Evolutionary conservation across 2,329 filamentous ascomycete species (phyloP), one percentile per base, ranked within the genome.

Genomic region (Coniochaeta pulveracea): DNA sequence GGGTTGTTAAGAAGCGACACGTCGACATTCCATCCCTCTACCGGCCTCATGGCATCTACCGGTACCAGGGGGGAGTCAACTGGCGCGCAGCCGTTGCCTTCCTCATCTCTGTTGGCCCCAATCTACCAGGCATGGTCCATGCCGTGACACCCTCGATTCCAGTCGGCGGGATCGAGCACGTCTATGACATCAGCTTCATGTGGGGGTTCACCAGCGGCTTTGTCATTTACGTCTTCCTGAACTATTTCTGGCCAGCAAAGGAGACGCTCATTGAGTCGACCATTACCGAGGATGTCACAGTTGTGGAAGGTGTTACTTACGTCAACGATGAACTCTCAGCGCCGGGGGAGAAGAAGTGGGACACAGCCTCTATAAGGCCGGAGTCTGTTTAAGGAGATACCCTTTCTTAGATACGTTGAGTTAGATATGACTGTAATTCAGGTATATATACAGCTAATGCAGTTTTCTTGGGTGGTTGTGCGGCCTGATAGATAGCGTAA

Each of bases 1-100:
- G 51, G 51, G 36, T 57, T 19, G 42, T 56, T 38, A 57, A 61
- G 38, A 45, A 47, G 24, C 43, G 49, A 21, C 48, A 52, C 19
- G 49, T 57, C 37, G 57, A 64, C 39, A 50, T 63, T 19, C 57
- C 55, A 2, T 58, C 54, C 10, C 45, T 65, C 22, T 65, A 64
- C 45, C 45, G 57, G 28, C 57, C 56, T 6, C 40, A 51, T 17
- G 58, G 60, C 32, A 55, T 55, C 34, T 63, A 63, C 40, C 49
- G 52, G 27, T 61, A 51, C 43, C 27, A 9, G 14, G 12, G 35
- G 27, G 47, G 47, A 18, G 35, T 38, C 37, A 48, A 50, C 40
- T 47, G 45, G 38, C 38, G 46, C 17, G 47, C 44, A 11, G 28
- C 37, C 14, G 15, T 45, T 14, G 45, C 47, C 12, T 45, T 47